Base-by-base conservation (phyloP, 2,329 filamentous ascomycete genomes). In the Microthyrium microscopicum region DNA sequence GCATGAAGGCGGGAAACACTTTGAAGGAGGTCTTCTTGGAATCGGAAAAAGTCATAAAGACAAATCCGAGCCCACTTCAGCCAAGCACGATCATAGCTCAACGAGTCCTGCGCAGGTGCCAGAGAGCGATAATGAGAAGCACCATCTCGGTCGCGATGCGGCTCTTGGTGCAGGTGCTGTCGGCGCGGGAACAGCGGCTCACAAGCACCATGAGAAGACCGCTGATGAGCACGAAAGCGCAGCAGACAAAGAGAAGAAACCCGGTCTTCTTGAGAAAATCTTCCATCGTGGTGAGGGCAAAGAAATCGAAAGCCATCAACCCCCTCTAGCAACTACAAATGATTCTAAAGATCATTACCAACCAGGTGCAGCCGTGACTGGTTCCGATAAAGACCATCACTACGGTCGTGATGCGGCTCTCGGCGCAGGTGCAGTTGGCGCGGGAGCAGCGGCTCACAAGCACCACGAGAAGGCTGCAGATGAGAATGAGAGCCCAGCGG, bases 221-320 rank as follows among this genome's bases (percentile, higher is more conserved):
- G 42, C 44, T n/a, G 46, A 49, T 24, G 42, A 46, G 21, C 37
- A 46, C 4, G 43, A 50, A 19, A 49, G 50, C 13, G 41, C 41
- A 16, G 37, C 29, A 4, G 37, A 33, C 19, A 40, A 41, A 27
- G 31, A 53, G 39, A 54, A 57, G 40, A 56, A 55, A 35, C 49
- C 55, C 30, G 42, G 32, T n/a, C 38, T 45, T 22, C 40, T 59
- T 8, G 42, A 57, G 17, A 49, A 53, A 15, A 57, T 59, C 42
- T 40, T 58, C 20, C 54, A 57, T 38, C 49, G 53, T n/a, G 50
- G 57, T 41, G 58, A 55, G 38, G 49, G 52, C 38, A 53, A 54
- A 31, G 43, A 54, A 15, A 20, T 26, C n/a, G 25, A 28, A 12
- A n/a, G n/a, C n/a, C n/a, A n/a, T n/a, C n/a, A n/a, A n/a, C n/a